These are phyloP conservation scores for Excoecaria cochinchinensis DNA, from an alignment of 345 rosid species.

Conservation along the genomic window DNA sequence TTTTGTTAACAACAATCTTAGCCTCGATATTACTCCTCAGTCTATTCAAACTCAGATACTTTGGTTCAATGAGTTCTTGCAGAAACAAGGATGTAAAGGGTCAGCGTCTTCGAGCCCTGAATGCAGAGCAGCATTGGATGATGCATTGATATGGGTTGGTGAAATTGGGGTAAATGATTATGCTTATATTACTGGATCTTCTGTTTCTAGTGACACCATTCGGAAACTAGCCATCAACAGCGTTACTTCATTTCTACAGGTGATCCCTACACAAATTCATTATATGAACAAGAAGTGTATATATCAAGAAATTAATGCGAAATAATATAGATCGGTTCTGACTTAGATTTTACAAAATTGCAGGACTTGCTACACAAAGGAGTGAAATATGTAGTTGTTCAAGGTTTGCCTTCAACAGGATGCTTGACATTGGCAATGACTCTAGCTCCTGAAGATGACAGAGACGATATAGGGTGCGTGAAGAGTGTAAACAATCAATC, in stretches of 20 bases:
- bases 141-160: conserved; percentile 84
- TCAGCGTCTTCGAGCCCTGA: conserved; percentile 19
- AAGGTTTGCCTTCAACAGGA: conserved; percentile 73
- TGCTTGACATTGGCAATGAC: conserved; percentile 73
- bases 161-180: conserved; percentile 94
- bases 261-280: conserved; percentile 12
- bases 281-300: too few species aligned
- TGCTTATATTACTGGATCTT: conserved; percentile 65
- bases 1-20: conserved; percentile 75
- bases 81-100: conserved; percentile 46
- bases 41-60: conserved; percentile 66
- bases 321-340: too few species aligned
- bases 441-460: conserved; percentile 52
- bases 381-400: conserved; percentile 67
- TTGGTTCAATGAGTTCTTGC: conserved; percentile 62
- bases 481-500: conserved; percentile 60
- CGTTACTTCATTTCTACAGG: conserved; percentile 55
- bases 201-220: conserved; percentile 49
- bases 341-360: conserved; percentile 6
- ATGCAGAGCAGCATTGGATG: conserved; percentile 45
- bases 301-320: too few species aligned
- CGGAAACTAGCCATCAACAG: conserved; percentile 44
- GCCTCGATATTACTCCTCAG: conserved; percentile 60
- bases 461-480: conserved; percentile 76
- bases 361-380: conserved; percentile 74